Evolutionary conservation across 768 basidiomycete species (phyloP).

Genomic region (Podaxis sp.): DNA sequence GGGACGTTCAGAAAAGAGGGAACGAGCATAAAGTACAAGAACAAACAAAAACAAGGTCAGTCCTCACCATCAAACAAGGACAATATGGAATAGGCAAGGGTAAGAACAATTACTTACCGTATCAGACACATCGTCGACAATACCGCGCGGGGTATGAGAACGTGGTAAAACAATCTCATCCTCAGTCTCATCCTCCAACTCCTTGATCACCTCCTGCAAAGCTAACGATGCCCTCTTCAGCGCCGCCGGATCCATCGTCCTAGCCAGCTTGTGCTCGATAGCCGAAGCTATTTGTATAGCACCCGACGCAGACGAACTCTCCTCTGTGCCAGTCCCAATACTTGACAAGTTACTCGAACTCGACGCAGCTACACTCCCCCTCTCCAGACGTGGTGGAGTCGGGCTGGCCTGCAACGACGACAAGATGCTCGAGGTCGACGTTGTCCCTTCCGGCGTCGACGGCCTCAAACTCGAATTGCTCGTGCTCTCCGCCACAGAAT

Average conservation of each 20-base stretch:
- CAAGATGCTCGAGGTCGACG: conserved; percentile 31
- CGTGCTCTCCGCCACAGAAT: conserved; percentile 40
- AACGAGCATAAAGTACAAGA: background rate
- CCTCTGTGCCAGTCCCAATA: conserved; percentile 35
- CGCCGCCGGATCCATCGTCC: conserved; percentile 48
- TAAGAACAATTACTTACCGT: conserved; percentile 26
- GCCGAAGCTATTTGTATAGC: conserved; percentile 25
- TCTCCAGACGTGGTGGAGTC: conserved; percentile 30
- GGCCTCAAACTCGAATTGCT: conserved; percentile 39
- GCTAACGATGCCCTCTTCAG: conserved; percentile 71
- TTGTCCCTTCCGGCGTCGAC: conserved; percentile 50
- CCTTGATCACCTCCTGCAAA: conserved; percentile 72
- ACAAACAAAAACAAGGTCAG: conserved; percentile 1
- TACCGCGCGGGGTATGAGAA: conserved; percentile 46
- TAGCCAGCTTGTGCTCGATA: conserved; percentile 48
- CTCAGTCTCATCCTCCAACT: conserved; percentile 74
- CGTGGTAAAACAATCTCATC: conserved; percentile 79
- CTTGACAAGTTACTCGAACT: background rate
- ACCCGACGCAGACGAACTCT: conserved; percentile 14
- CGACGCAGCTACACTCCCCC: background rate
- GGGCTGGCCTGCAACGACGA: conserved; percentile 41
- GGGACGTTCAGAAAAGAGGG: background rate
- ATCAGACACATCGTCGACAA: conserved; percentile 30
- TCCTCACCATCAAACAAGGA: conserved; percentile 1
- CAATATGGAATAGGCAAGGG: conserved; percentile 5